Evolutionary conservation across 192 early-diverging fungal species (phyloP).

Genomic region (Coemansia sp.): DNA sequence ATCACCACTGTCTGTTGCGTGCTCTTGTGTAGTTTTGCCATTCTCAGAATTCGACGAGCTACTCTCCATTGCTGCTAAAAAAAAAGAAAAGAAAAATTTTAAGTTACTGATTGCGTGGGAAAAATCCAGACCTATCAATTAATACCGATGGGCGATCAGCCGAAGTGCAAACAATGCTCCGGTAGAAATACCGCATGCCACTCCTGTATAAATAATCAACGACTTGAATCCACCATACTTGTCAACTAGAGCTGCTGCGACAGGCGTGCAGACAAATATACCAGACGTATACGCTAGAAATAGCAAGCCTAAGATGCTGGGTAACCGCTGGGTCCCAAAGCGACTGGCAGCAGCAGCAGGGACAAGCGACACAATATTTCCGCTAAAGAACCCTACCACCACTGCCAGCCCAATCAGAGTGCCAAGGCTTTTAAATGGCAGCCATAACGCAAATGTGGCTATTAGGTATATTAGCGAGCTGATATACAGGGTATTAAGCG

Average conservation of each 20-base stretch:
- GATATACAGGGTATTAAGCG: constrained; percentile 21
- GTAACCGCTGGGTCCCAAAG: constrained; percentile 30
- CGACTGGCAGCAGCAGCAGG: constrained; percentile 33
- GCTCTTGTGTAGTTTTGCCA: no score
- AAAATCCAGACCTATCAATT: no score
- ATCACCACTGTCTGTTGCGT: neutral
- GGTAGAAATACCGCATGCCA: constrained; percentile 9
- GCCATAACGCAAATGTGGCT: constrained; percentile 34
- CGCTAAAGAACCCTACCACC: constrained; percentile 36
- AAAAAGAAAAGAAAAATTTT: no score
- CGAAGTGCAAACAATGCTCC: neutral
- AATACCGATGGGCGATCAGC: neutral
- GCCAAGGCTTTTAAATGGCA: constrained; percentile 24
- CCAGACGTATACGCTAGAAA: constrained; percentile 26
- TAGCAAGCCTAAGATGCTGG: constrained; percentile 35
- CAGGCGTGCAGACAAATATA: constrained; percentile 26
- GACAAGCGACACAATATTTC: constrained; percentile 30
- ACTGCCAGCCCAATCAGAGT: constrained; percentile 20
- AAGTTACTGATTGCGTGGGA: no score
- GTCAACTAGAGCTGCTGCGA: constrained; percentile 32
- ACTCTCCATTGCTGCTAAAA: no score
- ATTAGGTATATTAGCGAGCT: constrained; percentile 18
- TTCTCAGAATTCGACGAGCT: no score
- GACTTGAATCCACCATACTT: constrained; percentile 18
- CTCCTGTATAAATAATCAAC: constrained; percentile 33